Evolutionary conservation across 257 asterid species (phyloP).

Genomic region (Solanum tacnaense): DNA sequence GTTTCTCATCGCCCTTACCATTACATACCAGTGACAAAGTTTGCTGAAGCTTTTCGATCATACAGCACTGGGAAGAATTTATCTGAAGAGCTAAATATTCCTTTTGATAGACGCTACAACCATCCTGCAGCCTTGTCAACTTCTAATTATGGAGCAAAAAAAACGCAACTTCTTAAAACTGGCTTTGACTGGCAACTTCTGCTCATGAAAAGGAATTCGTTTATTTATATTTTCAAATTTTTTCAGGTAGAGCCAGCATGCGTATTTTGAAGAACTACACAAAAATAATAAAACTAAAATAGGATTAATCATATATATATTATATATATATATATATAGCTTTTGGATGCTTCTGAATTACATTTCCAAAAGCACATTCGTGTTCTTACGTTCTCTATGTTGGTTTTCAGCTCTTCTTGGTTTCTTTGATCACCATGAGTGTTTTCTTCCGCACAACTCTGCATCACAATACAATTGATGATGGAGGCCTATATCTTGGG

Average conservation of each 20-base stretch:
- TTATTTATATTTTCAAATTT: constrained; percentile 77
- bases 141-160: constrained; percentile 65
- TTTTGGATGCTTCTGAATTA: background rate
- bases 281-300: background rate
- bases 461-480: constrained; percentile 74
- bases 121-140: constrained; percentile 92
- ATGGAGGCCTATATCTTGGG: constrained; percentile 88
- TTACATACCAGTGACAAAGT: constrained; percentile 50
- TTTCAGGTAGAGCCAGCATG: constrained; percentile 52
- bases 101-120: constrained; percentile 73
- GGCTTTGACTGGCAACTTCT: constrained; percentile 76
- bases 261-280: background rate
- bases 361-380: constrained; percentile 2
- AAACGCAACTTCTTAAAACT: constrained; percentile 63
- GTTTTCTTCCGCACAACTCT: constrained; percentile 81
- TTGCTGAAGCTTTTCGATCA: constrained; percentile 72
- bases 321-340: background rate
- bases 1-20: constrained; percentile 51
- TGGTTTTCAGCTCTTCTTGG: constrained; percentile 64
- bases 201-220: constrained; percentile 80
- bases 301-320: background rate
- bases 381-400: constrained; percentile 8
- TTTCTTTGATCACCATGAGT: constrained; percentile 88
- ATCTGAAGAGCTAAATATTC: constrained; percentile 45
- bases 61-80: constrained; percentile 51